phyloP scores from a whole-genome alignment of 2,329 filamentous ascomycete species.

The Colletotrichum spinosum region DNA sequence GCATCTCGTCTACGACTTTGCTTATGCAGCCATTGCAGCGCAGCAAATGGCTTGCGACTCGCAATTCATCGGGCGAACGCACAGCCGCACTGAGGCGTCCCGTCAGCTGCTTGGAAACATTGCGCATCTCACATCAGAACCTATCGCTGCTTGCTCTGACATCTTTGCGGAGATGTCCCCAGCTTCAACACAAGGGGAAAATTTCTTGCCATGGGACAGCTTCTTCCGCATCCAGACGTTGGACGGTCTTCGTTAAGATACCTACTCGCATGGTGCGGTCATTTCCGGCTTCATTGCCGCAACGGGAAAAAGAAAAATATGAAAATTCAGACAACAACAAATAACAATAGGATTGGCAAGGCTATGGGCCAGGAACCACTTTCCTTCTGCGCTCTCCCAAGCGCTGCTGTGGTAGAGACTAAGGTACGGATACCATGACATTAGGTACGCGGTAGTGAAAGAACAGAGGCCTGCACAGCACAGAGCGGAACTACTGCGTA shows the following conservation, averaged over 20 bases:
- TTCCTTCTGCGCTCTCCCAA: constrained; percentile 14
- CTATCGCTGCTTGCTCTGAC: no score
- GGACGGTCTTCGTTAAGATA: no score
- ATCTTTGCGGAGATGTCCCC: not conserved
- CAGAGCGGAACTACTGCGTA: not conserved
- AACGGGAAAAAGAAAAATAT: no score
- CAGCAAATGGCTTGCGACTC: not conserved
- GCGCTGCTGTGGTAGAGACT: constrained; percentile 12
- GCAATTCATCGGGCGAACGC: constrained; percentile 12
- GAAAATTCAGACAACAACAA: constrained; percentile 1
- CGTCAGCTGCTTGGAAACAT: not conserved
- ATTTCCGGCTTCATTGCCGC: not conserved
- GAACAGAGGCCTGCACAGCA: no score
- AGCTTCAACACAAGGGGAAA: not conserved
- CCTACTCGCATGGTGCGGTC: constrained; percentile 16
- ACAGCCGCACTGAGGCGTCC: constrained; percentile 28
- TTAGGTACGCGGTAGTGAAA: no score
- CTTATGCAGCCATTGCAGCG: no score
- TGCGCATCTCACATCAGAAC: no score
- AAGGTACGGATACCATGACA: constrained; percentile 3
- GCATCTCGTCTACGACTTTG: no score
- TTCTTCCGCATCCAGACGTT: not conserved
- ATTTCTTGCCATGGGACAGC: not conserved
- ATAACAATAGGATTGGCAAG: constrained; percentile 1
- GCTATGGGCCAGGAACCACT: constrained; percentile 17